Percentiles rank a stretch among this genome's conserved stretches.
Evolutionary conservation across 169 alveolate genomes (phyloP).

Genomic region (Plasmodium berghei): DNA sequence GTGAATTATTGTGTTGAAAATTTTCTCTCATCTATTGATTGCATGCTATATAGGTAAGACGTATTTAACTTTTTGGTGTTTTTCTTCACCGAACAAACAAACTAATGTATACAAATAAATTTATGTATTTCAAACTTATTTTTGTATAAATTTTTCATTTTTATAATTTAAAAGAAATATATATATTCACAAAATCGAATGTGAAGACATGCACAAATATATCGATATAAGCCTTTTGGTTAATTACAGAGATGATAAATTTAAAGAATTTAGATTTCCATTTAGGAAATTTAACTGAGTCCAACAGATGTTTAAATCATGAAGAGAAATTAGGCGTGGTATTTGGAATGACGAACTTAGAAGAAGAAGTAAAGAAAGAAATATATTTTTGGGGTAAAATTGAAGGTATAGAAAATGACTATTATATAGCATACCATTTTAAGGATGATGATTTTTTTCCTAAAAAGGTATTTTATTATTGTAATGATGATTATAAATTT

Average conservation of each 20-base stretch:
- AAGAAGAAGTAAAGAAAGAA: slow-evolving; percentile 45
- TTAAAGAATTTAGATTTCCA: slow-evolving; percentile 43
- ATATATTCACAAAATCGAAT: too few species aligned
- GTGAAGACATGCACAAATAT: too few species aligned
- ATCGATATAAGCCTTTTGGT: neutral
- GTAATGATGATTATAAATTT: slow-evolving; percentile 62
- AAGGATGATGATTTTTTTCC: slow-evolving; percentile 46
- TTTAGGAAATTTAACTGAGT: slow-evolving; percentile 33
- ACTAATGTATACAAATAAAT: too few species aligned
- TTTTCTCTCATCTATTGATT: too few species aligned
- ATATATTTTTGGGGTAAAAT: slow-evolving; percentile 68
- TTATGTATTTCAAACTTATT: too few species aligned
- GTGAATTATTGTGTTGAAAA: too few species aligned
- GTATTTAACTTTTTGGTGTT: too few species aligned
- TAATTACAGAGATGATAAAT: slow-evolving; percentile 36
- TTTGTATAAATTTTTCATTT: too few species aligned
- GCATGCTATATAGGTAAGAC: too few species aligned
- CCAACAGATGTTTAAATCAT: slow-evolving; percentile 66
- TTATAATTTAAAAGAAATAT: too few species aligned
- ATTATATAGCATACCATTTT: slow-evolving; percentile 46
- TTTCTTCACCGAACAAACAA: too few species aligned
- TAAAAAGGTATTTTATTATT: slow-evolving; percentile 41
- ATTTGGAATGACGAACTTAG: slow-evolving; percentile 61
- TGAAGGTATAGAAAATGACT: slow-evolving; percentile 64
- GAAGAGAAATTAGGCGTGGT: slow-evolving; percentile 51